These are phyloP conservation scores for Elaeis oleifera DNA, from an alignment of 202 grass and related monocot genomes.

Conservation along the genomic window DNA sequence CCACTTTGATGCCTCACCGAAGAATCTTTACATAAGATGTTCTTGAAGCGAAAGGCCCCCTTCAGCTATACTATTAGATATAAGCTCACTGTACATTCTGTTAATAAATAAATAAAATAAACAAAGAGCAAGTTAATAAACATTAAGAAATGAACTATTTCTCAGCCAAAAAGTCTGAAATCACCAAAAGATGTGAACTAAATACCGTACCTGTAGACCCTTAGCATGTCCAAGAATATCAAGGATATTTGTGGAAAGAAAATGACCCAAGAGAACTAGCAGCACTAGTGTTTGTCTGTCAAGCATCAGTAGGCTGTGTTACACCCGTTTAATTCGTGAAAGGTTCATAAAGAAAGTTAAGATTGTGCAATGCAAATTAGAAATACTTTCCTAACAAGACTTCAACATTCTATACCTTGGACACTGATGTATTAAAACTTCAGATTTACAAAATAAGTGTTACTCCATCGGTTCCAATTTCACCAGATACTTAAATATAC, in stretches of 20 bases:
- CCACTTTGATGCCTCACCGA: conserved; percentile 32
- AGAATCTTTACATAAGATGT: conserved; percentile 96
- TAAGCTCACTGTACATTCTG: conserved; percentile 97
- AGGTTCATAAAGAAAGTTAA: no score
- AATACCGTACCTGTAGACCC: conserved; percentile 64
- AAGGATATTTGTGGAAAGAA: conserved; percentile 93
- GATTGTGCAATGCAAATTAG: background rate
- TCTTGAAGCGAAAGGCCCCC: conserved; percentile 95
- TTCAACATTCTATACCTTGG: no score
- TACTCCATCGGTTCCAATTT: no score
- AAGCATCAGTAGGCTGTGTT: conserved; percentile 30
- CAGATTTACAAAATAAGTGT: no score
- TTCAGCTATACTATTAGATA: conserved; percentile 94
- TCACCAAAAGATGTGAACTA: background rate
- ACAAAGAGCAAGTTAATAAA: background rate
- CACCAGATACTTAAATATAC: no score
- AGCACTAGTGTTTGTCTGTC: conserved; percentile 96
- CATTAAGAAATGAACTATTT: conserved; percentile 8
- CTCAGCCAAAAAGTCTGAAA: no score
- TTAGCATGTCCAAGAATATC: conserved; percentile 97
- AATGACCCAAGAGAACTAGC: conserved; percentile 79
- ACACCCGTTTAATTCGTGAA: conserved; percentile 10
- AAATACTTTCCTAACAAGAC: background rate
- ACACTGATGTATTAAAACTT: no score
- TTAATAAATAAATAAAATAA: conserved; percentile 29